Conservation (phyloP, 108 stramenopile genomes). For the Skeletonema marinoi region DNA sequence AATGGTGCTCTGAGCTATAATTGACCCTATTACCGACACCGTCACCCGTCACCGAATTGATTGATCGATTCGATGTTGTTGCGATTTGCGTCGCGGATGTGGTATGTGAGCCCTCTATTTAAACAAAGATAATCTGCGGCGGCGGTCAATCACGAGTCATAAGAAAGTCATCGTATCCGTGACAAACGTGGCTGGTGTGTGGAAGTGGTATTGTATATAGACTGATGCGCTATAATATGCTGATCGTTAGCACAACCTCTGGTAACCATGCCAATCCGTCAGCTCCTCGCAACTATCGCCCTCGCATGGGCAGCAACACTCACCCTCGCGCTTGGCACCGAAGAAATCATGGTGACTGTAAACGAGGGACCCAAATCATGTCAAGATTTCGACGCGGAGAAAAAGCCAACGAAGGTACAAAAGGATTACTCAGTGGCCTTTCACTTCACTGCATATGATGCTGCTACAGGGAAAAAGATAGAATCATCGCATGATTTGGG, state of each 20-base stretch:
- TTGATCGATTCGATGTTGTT: too few species aligned
- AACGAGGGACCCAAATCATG: constrained; percentile 33
- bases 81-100: too few species aligned
- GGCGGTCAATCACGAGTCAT: too few species aligned
- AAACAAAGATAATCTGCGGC: too few species aligned
- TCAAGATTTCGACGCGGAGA: background rate
- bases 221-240: too few species aligned
- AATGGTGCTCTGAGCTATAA: too few species aligned
- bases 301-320: background rate
- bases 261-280: background rate
- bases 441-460: constrained; percentile 27
- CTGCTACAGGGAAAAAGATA: constrained; percentile 12
- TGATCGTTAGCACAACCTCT: background rate
- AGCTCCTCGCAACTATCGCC: background rate
- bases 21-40: too few species aligned
- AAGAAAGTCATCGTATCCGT: too few species aligned
- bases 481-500: constrained; percentile 34
- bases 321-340: background rate
- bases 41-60: too few species aligned
- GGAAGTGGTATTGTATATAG: too few species aligned
- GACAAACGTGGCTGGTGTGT: too few species aligned
- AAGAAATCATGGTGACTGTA: constrained; percentile 20
- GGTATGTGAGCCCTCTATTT: too few species aligned
- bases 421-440: constrained; percentile 10
- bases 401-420: constrained; percentile 21